Percentiles rank a stretch among this genome's conserved stretches.
Conservation (phyloP, 1,284 basidiomycete genomes). For the Stereum hirsutum region DNA sequence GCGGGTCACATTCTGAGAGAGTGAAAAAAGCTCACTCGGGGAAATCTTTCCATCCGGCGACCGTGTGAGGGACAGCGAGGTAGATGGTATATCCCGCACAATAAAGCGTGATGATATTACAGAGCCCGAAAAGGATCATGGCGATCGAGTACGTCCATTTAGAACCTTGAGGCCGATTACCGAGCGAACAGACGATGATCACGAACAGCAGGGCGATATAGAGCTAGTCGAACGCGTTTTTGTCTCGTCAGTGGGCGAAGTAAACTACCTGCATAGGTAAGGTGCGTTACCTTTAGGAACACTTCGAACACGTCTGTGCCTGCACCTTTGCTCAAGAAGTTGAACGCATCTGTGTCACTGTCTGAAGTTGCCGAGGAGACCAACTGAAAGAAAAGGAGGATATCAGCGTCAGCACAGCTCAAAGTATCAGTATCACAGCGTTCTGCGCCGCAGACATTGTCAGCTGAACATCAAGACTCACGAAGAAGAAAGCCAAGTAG, state of each 20-base stretch:
- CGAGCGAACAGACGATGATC: slow-evolving; percentile 73
- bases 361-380: slow-evolving; percentile 67
- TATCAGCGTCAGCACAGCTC: slow-evolving; percentile 1
- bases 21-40: slow-evolving; percentile 34
- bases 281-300: slow-evolving; percentile 56
- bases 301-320: slow-evolving; percentile 74
- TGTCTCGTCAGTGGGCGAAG: slow-evolving; percentile 9
- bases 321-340: slow-evolving; percentile 62
- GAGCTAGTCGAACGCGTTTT: slow-evolving; percentile 27
- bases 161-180: slow-evolving; percentile 82
- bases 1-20: slow-evolving; percentile 2
- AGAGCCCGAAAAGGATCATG: slow-evolving; percentile 67
- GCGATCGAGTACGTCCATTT: slow-evolving; percentile 77
- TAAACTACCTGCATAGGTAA: slow-evolving; percentile 9
- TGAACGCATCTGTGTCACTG: slow-evolving; percentile 62
- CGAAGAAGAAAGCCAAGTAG: slow-evolving; percentile 79
- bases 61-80: slow-evolving; percentile 68
- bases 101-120: slow-evolving; percentile 75
- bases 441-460: neutral
- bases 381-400: slow-evolving; percentile 40
- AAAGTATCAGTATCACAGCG: neutral
- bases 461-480: too few relatives aligned
- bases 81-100: slow-evolving; percentile 87
- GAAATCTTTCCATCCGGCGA: slow-evolving; percentile 67
- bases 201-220: slow-evolving; percentile 74